Percentiles rank a stretch among this genome's conserved stretches.
Conservation (phyloP, 2,329 filamentous ascomycete genomes). For the Nemania abortiva region DNA sequence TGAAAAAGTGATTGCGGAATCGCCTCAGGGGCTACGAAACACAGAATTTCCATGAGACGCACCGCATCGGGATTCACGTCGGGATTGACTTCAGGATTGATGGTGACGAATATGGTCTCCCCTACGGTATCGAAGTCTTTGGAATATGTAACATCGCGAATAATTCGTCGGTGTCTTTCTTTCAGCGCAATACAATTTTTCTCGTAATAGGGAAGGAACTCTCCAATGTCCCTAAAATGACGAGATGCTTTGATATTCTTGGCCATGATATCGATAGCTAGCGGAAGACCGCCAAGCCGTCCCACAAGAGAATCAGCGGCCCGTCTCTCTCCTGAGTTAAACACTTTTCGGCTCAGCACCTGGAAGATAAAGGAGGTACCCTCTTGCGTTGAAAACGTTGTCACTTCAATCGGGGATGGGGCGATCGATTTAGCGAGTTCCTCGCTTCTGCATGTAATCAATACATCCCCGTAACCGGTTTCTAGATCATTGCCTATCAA, state of each 20-base stretch:
- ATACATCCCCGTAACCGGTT: slow-evolving; percentile 1
- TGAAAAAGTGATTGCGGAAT: slow-evolving; percentile 6
- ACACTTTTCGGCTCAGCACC: not conserved
- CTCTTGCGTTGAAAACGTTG: slow-evolving; percentile 6
- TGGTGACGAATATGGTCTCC: slow-evolving; percentile 11
- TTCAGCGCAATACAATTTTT: not conserved
- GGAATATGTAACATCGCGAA: slow-evolving; percentile 4
- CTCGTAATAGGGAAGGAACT: slow-evolving; percentile 13
- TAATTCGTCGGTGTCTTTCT: slow-evolving; percentile 1
- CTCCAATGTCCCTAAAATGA: not conserved
- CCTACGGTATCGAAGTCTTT: slow-evolving; percentile 15
- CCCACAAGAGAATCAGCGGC: slow-evolving; percentile 1
- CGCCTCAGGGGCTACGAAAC: slow-evolving; percentile 6
- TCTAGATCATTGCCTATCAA: not conserved
- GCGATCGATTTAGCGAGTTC: slow-evolving; percentile 6
- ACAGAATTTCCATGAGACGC: slow-evolving; percentile 8
- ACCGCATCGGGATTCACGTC: not conserved
- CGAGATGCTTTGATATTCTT: slow-evolving; percentile 12
- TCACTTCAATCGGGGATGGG: slow-evolving; percentile 5
- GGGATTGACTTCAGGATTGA: slow-evolving; percentile 2
- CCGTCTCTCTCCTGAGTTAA: not conserved
- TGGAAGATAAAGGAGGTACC: slow-evolving; percentile 1
- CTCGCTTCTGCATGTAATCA: slow-evolving; percentile 16
- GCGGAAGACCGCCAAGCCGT: slow-evolving; percentile 4
- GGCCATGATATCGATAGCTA: slow-evolving; percentile 10